Base-by-base conservation (phyloP, 495 filamentous ascomycete genomes). In the Penicillium herquei region DNA sequence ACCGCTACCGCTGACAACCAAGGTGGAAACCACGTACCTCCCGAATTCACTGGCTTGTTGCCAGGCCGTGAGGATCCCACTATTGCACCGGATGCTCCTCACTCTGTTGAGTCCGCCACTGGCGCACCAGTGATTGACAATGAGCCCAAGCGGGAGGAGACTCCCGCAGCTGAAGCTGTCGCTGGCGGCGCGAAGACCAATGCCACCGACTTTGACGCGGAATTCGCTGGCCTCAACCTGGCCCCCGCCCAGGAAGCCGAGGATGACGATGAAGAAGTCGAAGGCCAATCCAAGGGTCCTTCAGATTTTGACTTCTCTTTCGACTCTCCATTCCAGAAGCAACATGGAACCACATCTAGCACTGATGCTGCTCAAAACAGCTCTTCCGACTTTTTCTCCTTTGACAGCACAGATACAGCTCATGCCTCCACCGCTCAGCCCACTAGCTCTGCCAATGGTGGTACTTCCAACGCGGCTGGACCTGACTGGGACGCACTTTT, bases 401-500 rank as follows among this genome's bases (percentile, higher is more conserved):
- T 81, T 43, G 68, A 75, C 37, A 79, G 80, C 40, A 80, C 81
- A 56, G 82, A 80, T 39, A 80, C 81, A 56, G 82, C 80, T 50
- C 72, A 74, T 17, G 78, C 79, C 51, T 59, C 70, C 41, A 55
- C 71, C 42, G 48, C 63, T 16, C 54, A 54, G 37, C 33, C 70
- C 34, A 33, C 63, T 50, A 44, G 59, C 37, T 41, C 67, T 46
- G 50, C 70, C 58, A 45, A 70, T 48, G 54, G 71, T 59, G 63
- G 67, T 44, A 64, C 57, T 34, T 49, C 59, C 41, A 72, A 77
- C 46, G 57, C 63, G 6, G 58, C 58, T 39, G 52, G 55, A 17
- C 88, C 96, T 58, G 93, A 98, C 63, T 98, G 94, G 94, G 94
- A 97, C 58, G 88, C 91, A 17, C 91, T 98, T 26, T 97, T 97